These are phyloP conservation scores for Amanita jacksonii DNA, from an alignment of 768 basidiomycete genomes.

Conservation along the genomic window DNA sequence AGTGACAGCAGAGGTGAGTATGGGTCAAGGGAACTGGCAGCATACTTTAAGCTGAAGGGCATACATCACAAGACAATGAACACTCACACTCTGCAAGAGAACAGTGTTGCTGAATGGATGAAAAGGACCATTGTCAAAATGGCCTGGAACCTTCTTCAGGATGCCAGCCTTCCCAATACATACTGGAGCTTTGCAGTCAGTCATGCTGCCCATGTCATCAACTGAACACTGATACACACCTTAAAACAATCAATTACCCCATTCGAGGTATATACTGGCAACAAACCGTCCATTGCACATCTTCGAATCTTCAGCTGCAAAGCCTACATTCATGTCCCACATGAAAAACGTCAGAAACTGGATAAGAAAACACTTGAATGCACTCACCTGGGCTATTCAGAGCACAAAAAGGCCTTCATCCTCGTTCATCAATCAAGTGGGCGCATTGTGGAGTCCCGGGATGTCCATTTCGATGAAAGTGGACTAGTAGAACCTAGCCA, in stretches of 20 bases:
- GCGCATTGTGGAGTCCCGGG: background rate
- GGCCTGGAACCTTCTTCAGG: slow-evolving; percentile 16
- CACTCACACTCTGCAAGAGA: slow-evolving; percentile 33
- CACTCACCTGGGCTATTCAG: slow-evolving; percentile 7
- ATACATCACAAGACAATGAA: slow-evolving; percentile 27
- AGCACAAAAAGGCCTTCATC: slow-evolving; percentile 9
- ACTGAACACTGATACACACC: background rate
- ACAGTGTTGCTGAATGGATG: slow-evolving; percentile 31
- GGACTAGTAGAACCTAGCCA: background rate
- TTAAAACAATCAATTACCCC: background rate
- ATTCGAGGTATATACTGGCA: slow-evolving; percentile 1
- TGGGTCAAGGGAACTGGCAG: slow-evolving; percentile 22
- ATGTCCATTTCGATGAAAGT: slow-evolving; percentile 2
- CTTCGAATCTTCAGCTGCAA: slow-evolving; percentile 3
- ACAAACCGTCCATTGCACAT: slow-evolving; percentile 1
- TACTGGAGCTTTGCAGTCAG: background rate
- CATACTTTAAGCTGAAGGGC: slow-evolving; percentile 24
- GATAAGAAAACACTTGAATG: slow-evolving; percentile 6
- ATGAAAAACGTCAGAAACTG: slow-evolving; percentile 4
- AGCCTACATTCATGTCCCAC: slow-evolving; percentile 6
- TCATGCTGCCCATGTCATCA: background rate
- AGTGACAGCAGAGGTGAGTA: slow-evolving; percentile 38
- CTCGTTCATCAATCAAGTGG: background rate
- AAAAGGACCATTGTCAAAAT: slow-evolving; percentile 24
- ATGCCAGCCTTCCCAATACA: background rate